Base-by-base conservation (phyloP, 345 rosid species). In the Corchorus capsularis region DNA sequence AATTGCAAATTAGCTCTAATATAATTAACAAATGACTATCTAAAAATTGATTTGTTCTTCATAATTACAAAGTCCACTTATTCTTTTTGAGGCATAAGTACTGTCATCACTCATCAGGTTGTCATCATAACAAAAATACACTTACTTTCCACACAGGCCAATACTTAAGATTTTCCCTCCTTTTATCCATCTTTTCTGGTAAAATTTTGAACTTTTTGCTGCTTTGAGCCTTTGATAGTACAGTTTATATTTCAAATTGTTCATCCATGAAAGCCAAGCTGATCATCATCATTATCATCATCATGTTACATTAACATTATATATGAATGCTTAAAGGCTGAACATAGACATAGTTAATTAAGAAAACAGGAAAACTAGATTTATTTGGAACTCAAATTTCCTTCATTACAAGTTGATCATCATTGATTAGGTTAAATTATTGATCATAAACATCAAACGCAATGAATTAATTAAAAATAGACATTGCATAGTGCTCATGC, bases 401-500 rank as follows among this genome's bases (percentile, higher is more conserved):
- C 12, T 59, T 57, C 34, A 57, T 57, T 8, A 19, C 62, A 17
- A 6, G 27, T 10, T 54, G 17, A 54, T 8, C 3, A 22, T 56
- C 8, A 5, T 27, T 57, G 1, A 57, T 57, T 39, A 39, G 6
- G 43, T 27, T 27, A 27, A 27, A 27, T 27, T 27, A 4, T 11
- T 57, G 13, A 57, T 20, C 11, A 35, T 14, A 35, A 35, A 15
- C 66, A 35, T 15, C 2, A 4, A 35, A 3, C 15, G 63, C 63
- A 62, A 57, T 35, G 66, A 62, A 62, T 6, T 35, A 34, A 62
- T 6, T 35, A 34, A 62, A 62, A 61, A 62, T 35, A 67, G 35
- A 83, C 78, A 78, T 52, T 75, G 55, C 62, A 76, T 56, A 5
- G 19, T 50, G 59, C 53, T 55, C 52, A 47, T 63, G 60, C 76